Evolutionary conservation across 768 basidiomycete species (phyloP), one percentile per base, ranked within the genome.

Genomic region (Cystofilobasidium bisporidii): DNA sequence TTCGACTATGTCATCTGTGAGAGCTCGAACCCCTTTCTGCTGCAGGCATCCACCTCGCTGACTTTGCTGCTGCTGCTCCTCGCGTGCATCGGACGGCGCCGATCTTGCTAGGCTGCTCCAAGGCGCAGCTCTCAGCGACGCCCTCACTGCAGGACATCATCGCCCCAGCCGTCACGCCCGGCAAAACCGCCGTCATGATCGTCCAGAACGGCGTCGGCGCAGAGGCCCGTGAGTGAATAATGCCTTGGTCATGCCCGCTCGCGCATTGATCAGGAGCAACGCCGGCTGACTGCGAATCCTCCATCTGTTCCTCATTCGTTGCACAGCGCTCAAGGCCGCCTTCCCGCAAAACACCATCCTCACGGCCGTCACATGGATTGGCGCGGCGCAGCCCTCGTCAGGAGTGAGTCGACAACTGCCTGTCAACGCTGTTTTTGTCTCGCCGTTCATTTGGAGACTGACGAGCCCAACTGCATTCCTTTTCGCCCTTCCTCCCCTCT

Each of bases 1-100:
- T 69, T 69, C 48, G 68, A 69, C 45, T 69, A 69, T n/a, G 26
- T 69, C 28, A 59, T 69, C 26, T 69, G 68, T 69, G 18, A 22
- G n/a, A n/a, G n/a, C n/a, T n/a, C n/a, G n/a, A n/a, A n/a, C n/a
- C n/a, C n/a, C n/a, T n/a, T n/a, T n/a, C n/a, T n/a, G n/a, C n/a
- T n/a, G n/a, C n/a, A n/a, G n/a, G n/a, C n/a, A n/a, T n/a, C n/a
- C n/a, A n/a, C n/a, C n/a, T n/a, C n/a, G n/a, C n/a, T n/a, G n/a
- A n/a, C n/a, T n/a, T n/a, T n/a, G n/a, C n/a, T n/a, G n/a, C n/a
- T n/a, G n/a, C n/a, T n/a, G n/a, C n/a, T n/a, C n/a, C n/a, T n/a
- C n/a, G n/a, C n/a, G n/a, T n/a, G n/a, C n/a, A n/a, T n/a, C n/a
- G n/a, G n/a, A n/a, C n/a, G n/a, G n/a, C n/a, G n/a, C 43, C 50